Conservation (phyloP, 352 stramenopile species). For the Pythium graminicola region DNA sequence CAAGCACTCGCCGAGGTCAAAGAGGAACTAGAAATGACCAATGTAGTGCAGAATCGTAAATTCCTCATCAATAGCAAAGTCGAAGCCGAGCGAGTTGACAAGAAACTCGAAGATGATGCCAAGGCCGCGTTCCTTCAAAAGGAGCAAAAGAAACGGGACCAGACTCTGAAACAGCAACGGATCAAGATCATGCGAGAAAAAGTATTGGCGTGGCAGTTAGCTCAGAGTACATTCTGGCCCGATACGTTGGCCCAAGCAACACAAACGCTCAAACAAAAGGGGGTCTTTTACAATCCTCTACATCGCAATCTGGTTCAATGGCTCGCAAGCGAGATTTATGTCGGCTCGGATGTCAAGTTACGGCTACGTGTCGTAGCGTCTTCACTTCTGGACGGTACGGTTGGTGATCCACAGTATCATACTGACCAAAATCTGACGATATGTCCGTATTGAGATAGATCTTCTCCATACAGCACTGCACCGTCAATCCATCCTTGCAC, state of each 20-base stretch:
- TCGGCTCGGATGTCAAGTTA: conserved; percentile 36
- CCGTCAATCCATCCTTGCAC: conserved; percentile 38
- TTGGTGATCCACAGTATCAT: not conserved
- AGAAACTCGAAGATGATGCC: conserved; percentile 45
- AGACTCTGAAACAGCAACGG: conserved; percentile 33
- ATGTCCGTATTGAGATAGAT: no score
- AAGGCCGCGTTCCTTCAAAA: conserved; percentile 44
- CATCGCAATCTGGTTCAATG: conserved; percentile 41
- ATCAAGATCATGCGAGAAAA: conserved; percentile 47
- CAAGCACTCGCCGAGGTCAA: conserved; percentile 72
- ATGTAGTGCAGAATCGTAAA: conserved; percentile 34
- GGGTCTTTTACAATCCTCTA: conserved; percentile 65
- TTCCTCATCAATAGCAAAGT: conserved; percentile 39
- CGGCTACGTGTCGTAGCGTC: conserved; percentile 30
- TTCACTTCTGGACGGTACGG: conserved; percentile 40
- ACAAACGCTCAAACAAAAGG: conserved; percentile 30
- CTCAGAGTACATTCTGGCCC: conserved; percentile 33
- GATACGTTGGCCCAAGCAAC: conserved; percentile 31
- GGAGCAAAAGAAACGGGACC: conserved; percentile 39
- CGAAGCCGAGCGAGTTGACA: conserved; percentile 34
- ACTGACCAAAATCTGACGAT: no score
- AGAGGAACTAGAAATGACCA: conserved; percentile 60
- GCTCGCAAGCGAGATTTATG: conserved; percentile 38
- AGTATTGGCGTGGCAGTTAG: conserved; percentile 53
- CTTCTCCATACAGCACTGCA: conserved; percentile 39